phyloP scores from a whole-genome alignment of 495 filamentous ascomycete species.

The Penicillium angulare region DNA sequence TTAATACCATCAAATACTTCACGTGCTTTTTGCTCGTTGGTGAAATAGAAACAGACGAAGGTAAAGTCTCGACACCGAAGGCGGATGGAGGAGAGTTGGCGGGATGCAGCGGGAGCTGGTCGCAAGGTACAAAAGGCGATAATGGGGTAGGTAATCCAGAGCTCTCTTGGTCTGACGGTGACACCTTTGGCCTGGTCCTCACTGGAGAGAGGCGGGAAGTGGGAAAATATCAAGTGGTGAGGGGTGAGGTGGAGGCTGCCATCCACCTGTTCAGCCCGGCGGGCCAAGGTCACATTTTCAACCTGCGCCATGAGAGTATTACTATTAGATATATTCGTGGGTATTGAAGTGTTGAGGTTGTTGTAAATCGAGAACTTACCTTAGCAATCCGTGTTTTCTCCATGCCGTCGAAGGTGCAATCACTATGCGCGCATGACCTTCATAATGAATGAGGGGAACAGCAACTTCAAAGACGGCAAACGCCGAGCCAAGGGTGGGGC shows the following conservation, averaged over 20 bases:
- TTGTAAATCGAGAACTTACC: conserved; percentile 22
- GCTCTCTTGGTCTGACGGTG: conserved; percentile 59
- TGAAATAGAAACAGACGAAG: conserved; percentile 88
- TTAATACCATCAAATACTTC: conserved; percentile 91
- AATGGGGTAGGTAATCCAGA: conserved; percentile 93
- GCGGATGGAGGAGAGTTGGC: conserved; percentile 77
- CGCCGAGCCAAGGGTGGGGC: not conserved
- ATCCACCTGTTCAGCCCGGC: conserved; percentile 57
- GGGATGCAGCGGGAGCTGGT: conserved; percentile 66
- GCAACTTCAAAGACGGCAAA: not conserved
- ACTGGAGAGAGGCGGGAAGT: conserved; percentile 39
- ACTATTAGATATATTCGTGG: conserved; percentile 1
- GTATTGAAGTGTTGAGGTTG: conserved; percentile 18
- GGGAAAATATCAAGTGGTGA: conserved; percentile 64
- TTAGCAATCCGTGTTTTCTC: conserved; percentile 58
- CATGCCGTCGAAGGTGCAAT: conserved; percentile 42
- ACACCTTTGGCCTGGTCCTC: conserved; percentile 33
- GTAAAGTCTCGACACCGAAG: conserved; percentile 89
- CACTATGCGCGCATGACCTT: conserved; percentile 37
- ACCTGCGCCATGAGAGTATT: conserved; percentile 34
- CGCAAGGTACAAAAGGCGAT: conserved; percentile 73
- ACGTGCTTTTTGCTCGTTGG: conserved; percentile 66
- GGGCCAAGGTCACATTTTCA: conserved; percentile 62
- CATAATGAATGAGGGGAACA: conserved; percentile 30
- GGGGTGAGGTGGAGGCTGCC: conserved; percentile 64